phyloP scores from a whole-genome alignment of 2,329 filamentous ascomycete species.

The Sporothrix euskadiensis region DNA sequence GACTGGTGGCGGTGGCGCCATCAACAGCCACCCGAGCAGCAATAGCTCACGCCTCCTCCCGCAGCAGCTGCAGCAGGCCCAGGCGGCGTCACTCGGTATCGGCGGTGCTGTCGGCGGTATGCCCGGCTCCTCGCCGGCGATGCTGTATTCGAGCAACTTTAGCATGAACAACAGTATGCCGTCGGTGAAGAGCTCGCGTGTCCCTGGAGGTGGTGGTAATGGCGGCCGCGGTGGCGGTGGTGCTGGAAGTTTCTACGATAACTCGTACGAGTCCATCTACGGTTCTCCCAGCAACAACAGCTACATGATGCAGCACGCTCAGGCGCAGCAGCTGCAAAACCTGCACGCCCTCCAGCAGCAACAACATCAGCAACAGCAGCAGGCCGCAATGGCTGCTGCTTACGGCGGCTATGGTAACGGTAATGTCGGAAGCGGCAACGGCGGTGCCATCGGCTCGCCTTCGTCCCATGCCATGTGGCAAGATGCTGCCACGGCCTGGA shows the following conservation, averaged over 20 bases:
- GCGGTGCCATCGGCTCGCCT: background rate
- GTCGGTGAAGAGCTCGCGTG: conserved; percentile 40
- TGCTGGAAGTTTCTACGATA: background rate
- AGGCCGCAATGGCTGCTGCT: background rate
- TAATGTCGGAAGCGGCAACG: background rate
- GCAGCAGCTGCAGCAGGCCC: conserved; percentile 30
- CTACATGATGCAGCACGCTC: background rate
- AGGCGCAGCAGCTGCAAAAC: conserved; percentile 16
- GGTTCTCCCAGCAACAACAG: background rate
- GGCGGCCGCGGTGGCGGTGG: background rate
- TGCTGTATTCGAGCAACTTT: conserved; percentile 37
- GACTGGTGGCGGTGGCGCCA: background rate
- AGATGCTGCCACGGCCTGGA: conserved; percentile 34
- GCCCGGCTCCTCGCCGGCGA: conserved; percentile 2
- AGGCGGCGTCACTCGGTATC: conserved; percentile 25
- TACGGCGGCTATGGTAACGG: conserved; percentile 10
- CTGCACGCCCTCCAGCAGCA: background rate
- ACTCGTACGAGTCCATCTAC: conserved; percentile 20
- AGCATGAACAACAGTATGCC: conserved; percentile 37
- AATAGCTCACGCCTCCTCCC: conserved; percentile 20
- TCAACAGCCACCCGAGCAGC: background rate
- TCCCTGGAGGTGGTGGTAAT: conserved; percentile 20
- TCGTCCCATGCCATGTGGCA: conserved; percentile 28
- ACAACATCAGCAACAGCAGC: conserved; percentile 6
- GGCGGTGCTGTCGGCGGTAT: background rate